These are phyloP conservation scores for Capsicum baccatum DNA, from an alignment of 257 asterid species.

Conservation along the genomic window DNA sequence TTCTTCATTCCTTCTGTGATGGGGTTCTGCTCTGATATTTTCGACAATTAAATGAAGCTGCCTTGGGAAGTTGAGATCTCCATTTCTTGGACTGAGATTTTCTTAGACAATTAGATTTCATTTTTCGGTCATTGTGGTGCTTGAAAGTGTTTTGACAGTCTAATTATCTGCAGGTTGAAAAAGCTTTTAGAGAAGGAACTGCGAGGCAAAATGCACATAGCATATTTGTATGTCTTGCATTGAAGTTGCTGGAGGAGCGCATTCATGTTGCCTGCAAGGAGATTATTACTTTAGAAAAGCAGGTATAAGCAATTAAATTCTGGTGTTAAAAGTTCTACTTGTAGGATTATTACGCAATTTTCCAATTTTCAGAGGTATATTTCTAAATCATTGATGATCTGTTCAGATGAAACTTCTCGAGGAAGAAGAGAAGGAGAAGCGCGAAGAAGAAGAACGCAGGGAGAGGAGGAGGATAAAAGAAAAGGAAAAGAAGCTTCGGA, in stretches of 20 bases:
- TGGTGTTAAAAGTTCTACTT: constrained; percentile 9
- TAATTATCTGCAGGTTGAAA: constrained; percentile 72
- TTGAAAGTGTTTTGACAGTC: constrained; percentile 20
- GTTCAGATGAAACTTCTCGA: constrained; percentile 90
- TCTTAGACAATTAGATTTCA: background rate
- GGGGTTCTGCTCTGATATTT: constrained; percentile 6
- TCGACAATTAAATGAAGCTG: constrained; percentile 10
- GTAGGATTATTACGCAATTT: constrained; percentile 29
- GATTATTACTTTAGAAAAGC: constrained; percentile 88
- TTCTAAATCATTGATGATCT: constrained; percentile 38
- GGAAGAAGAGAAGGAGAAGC: constrained; percentile 98
- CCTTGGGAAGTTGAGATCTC: constrained; percentile 19
- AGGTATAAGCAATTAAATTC: constrained; percentile 50
- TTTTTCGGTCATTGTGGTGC: constrained; percentile 12
- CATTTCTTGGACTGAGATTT: background rate
- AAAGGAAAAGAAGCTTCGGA: constrained; percentile 87
- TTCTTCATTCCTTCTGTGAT: constrained; percentile 21
- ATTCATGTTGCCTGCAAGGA: constrained; percentile 96
- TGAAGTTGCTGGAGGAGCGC: constrained; percentile 88
- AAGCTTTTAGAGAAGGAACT: constrained; percentile 99
- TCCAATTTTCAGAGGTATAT: constrained; percentile 28
- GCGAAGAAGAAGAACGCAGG: constrained; percentile 87
- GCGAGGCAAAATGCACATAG: constrained; percentile 99
- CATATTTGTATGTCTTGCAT: constrained; percentile 91
- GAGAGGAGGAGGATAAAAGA: constrained; percentile 87